Base-by-base conservation (phyloP, 495 filamentous ascomycete genomes). In the Amniculicola lignicola region DNA sequence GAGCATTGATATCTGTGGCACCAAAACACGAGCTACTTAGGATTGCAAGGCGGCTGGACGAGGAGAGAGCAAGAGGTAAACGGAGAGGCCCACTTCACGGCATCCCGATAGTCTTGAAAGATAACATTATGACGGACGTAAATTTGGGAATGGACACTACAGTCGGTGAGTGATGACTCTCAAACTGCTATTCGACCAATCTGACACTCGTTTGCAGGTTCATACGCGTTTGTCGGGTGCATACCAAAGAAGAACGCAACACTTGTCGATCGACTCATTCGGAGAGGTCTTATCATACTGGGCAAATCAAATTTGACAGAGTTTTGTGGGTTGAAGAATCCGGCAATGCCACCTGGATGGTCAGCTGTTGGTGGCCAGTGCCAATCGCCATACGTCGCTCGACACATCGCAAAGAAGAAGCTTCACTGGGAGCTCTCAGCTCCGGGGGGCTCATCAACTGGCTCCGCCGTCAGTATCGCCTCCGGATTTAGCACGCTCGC, bases 31-130 rank as follows among this genome's bases (percentile, higher is more conserved):
- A 68, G 9, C 49, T 74, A 0, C 52, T 73, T 0, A 46, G 63
- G 16, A 55, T 50, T 21, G 75, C 73, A 18, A 60, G 46, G 40
- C 42, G 47, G 18, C 59, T 74, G 14, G 73, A 75, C 53, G 43
- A 64, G 19, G 72, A 76, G 50, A 60, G 73, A 18, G 48, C 37
- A 31, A 54, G 51, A 6, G 63, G 68, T 5, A 61, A 67, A 36
- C 51, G 60, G 41, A 64, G 70, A 29, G 57, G 70, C 14, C 62
- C 67, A n/a, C 50, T 76, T 18, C 74, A 75, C 58, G 73, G 73
- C 25, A 72, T 75, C 43, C 73, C 72, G 4, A 66, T 76, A 22
- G 58, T 76, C 15, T 7, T 72, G 18, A 74, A 76, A 31, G 63
- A 66, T 38, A 66, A 66, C 44, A 63, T 66, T 39, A 63, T 63